These are phyloP conservation scores for Fusarium anthophilum DNA, from an alignment of 2,329 filamentous ascomycete genomes.

Conservation along the genomic window DNA sequence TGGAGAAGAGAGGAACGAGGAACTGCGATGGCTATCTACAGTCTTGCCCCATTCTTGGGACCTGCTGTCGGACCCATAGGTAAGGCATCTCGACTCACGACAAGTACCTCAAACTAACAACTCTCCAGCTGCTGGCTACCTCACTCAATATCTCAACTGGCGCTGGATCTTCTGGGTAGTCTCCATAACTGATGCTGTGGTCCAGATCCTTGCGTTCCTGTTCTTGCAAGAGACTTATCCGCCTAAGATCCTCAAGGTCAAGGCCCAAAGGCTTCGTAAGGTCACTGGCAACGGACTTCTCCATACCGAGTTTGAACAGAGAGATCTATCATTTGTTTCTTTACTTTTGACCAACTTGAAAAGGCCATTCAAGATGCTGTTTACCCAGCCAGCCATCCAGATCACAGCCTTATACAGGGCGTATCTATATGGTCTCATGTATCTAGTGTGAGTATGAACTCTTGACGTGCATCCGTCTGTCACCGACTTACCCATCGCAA, in stretches of 20 bases:
- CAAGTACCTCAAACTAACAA: not conserved
- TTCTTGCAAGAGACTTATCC: conserved; percentile 53
- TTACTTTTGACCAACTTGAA: conserved; percentile 48
- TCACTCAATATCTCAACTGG: conserved; percentile 52
- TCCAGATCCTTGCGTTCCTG: conserved; percentile 49
- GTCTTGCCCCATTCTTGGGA: conserved; percentile 56
- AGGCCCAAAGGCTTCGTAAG: conserved; percentile 42
- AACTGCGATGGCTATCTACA: conserved; percentile 45
- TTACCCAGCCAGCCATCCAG: conserved; percentile 61
- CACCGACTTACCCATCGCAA: not conserved
- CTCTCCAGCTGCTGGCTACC: conserved; percentile 50
- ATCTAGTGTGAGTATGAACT: conserved; percentile 51
- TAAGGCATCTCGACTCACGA: not conserved
- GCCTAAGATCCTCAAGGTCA: conserved; percentile 44
- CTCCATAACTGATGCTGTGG: conserved; percentile 49
- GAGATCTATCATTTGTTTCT: conserved; percentile 39
- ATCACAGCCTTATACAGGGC: conserved; percentile 59
- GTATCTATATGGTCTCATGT: conserved; percentile 64
- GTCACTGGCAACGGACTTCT: conserved; percentile 43
- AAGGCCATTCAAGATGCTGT: conserved; percentile 59
- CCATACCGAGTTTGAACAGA: conserved; percentile 43
- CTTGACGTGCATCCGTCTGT: fast-evolving
- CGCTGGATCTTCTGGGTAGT: conserved; percentile 57
- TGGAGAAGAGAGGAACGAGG: conserved; percentile 54
- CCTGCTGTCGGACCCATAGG: conserved; percentile 54